These are phyloP conservation scores for Parathielavia appendiculata DNA, from an alignment of 495 filamentous ascomycete genomes.

Conservation along the genomic window DNA sequence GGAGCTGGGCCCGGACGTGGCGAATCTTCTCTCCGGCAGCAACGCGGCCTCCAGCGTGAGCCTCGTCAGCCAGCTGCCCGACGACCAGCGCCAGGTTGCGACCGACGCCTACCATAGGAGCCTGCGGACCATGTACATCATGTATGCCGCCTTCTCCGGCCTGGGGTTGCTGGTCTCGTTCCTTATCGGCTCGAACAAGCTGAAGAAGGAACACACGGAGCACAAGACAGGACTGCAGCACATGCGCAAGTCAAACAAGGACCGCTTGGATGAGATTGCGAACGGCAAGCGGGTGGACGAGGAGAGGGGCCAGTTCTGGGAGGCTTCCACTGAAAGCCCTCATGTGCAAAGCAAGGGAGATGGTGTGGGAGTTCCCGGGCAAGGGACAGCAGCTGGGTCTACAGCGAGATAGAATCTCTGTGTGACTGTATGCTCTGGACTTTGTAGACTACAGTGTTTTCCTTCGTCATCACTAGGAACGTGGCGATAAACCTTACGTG, in stretches of 20 bases:
- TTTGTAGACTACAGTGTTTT: too few relatives aligned
- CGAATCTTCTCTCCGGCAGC: constrained; percentile 40
- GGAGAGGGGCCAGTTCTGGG: constrained; percentile 11
- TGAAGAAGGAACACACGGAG: constrained; percentile 57
- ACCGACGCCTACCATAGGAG: constrained; percentile 51
- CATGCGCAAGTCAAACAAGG: constrained; percentile 31
- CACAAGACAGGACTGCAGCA: constrained; percentile 57
- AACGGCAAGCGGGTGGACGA: constrained; percentile 13
- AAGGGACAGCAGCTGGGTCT: too few relatives aligned
- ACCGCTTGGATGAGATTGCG: background rate
- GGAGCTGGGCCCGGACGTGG: constrained; percentile 41
- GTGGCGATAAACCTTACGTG: too few relatives aligned
- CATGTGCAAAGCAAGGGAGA: background rate
- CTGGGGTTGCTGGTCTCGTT: constrained; percentile 51
- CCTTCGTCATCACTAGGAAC: too few relatives aligned
- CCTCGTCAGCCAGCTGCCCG: constrained; percentile 48
- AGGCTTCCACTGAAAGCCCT: background rate
- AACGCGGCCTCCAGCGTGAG: constrained; percentile 57
- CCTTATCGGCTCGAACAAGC: constrained; percentile 49
- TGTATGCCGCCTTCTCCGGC: constrained; percentile 52
- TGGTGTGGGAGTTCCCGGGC: background rate
- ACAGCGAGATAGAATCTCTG: too few relatives aligned
- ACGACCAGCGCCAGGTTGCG: constrained; percentile 45
- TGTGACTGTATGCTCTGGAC: too few relatives aligned
- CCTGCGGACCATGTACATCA: constrained; percentile 64